These are phyloP conservation scores for Bigelowiella natans DNA, from an alignment of 78 protist genomes.

Conservation along the genomic window DNA sequence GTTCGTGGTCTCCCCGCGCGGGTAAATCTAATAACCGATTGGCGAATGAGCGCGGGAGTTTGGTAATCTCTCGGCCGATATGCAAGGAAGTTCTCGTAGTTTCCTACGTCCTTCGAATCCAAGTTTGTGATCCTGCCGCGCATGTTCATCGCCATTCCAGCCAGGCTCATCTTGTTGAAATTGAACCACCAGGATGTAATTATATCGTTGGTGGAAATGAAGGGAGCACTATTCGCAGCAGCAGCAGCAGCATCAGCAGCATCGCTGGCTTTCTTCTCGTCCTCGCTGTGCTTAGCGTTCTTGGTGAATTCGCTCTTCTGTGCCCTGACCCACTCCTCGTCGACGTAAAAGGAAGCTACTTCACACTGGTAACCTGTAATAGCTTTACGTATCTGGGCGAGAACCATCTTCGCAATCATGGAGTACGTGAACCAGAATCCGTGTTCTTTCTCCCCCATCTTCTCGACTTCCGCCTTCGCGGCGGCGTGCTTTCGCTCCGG, in stretches of 20 bases:
- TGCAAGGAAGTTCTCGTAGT: background rate
- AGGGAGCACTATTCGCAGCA: background rate
- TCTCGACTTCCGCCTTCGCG: background rate
- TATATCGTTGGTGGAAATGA: background rate
- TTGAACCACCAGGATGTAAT: background rate
- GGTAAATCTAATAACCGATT: background rate
- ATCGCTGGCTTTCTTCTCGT: too few relatives aligned
- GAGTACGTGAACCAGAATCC: too few relatives aligned
- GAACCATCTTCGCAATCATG: background rate
- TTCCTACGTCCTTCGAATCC: background rate
- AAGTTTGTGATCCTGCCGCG: background rate
- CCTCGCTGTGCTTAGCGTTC: background rate
- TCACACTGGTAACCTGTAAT: background rate
- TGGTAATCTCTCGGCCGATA: background rate
- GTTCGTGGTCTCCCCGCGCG: background rate
- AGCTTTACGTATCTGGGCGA: background rate
- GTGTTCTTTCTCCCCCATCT: too few relatives aligned
- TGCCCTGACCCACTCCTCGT: background rate
- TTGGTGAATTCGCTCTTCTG: background rate
- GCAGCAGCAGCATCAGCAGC: too few relatives aligned
- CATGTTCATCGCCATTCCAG: background rate
- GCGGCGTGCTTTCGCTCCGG: background rate
- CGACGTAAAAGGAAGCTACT: background rate
- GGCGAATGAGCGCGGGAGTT: background rate
- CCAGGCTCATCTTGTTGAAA: background rate